Conservation (phyloP, 495 filamentous ascomycete species). For the Peziza echinospora region DNA sequence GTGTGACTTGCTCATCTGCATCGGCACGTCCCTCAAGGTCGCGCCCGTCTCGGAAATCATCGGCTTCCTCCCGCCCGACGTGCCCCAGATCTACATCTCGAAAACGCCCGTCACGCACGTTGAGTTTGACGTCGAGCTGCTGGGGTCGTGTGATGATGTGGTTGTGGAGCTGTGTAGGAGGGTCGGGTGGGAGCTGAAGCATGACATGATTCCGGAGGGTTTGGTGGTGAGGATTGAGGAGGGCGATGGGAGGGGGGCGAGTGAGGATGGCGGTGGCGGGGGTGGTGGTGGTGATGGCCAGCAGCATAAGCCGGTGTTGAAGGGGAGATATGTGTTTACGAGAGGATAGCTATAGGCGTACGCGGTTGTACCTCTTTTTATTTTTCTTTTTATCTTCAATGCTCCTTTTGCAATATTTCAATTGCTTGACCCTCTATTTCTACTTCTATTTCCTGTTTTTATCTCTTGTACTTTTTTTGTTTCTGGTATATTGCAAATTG, state of each 20-base stretch:
- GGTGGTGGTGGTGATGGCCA: not conserved
- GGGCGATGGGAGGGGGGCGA: not conserved
- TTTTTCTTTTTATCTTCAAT: not conserved
- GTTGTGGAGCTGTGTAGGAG: conserved; percentile 73
- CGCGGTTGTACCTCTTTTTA: not conserved
- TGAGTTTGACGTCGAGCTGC: conserved; percentile 83
- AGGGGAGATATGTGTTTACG: not conserved
- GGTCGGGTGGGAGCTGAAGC: conserved; percentile 57
- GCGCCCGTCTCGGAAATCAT: conserved; percentile 86
- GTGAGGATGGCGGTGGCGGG: not conserved
- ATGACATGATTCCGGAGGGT: conserved; percentile 55
- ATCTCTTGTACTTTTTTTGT: conserved; percentile 1
- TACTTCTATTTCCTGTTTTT: not conserved
- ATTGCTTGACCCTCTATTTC: not conserved
- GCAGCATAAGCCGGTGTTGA: not conserved
- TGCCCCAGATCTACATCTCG: conserved; percentile 89
- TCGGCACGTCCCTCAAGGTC: conserved; percentile 90
- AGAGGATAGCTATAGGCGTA: not conserved
- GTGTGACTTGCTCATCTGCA: conserved; percentile 86
- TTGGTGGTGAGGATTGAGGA: not conserved
- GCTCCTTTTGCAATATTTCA: not conserved
- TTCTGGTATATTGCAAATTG: not conserved
- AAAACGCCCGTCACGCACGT: conserved; percentile 70
- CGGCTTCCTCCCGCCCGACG: conserved; percentile 46
- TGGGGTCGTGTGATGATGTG: conserved; percentile 83